A percentile compares a stretch with the other conserved stretches of the same genome.
These are phyloP conservation scores for Triticum aestivum DNA, from an alignment of 176 grass and related monocot species.

Conservation along the genomic window IWGSC_CS_RefSeq_v2.1 NC_057803.1:688416886-688417385, in stretches of 20 bases:
- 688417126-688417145: not conserved
- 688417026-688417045: constrained; percentile 1
- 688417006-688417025: not conserved
- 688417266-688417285: not conserved
- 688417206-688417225: not conserved
- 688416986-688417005: not conserved
- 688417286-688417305: not conserved
- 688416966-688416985: not conserved
- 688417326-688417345: not conserved
- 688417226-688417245: not conserved
- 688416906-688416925: not conserved
- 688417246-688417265: not conserved
- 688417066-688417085: not conserved
- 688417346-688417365: not conserved
- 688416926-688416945: not conserved
- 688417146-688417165: not conserved
- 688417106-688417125: not conserved
- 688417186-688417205: not conserved
- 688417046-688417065: not conserved
- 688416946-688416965: not conserved
- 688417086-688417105: not conserved
- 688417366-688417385: not conserved
- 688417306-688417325: not conserved
- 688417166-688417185: not conserved
- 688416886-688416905: not conserved